Evolutionary conservation across 805 yeast species (phyloP), one percentile per base, ranked within the genome.

Genomic region (Candida andamanensis): DNA sequence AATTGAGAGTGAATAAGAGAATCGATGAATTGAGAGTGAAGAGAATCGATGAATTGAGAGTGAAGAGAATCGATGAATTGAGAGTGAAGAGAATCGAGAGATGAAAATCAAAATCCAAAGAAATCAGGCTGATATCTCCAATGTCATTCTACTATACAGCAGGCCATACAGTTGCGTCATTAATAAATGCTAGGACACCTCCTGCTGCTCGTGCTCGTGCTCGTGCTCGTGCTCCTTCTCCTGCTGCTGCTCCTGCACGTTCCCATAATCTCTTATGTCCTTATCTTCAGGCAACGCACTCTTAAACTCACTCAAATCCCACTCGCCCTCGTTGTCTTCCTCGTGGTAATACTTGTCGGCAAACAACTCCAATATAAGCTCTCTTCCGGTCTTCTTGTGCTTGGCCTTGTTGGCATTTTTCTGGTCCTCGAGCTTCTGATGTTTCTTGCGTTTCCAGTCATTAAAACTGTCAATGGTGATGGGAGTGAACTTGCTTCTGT

Each of bases 381-480:
- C 89, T 54, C 72, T 76, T 44, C 95, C 95, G 6, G 80, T 72
- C 65, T 72, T 54, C 69, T 76, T 24, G 63, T 69, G 9, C 40
- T 37, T 39, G 46, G 50, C 39, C 47, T 56, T 30, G 50, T 55
- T 40, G 47, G 55, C 38, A 36, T 50, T 58, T 20, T 53, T 58
- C 35, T 55, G 55, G 39, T 60, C 63, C 26, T 68, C 62, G 60
- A 69, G 79, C 56, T 74, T 73, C 37, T 73, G 73, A 39, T 63
- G 61, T 46, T 86, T 87, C 39, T 76, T 74, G 44, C 61, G 54
- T 62, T 89, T 87, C 97, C 98, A 92, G 49, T 72, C 73, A 19
- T 71, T 71, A 56, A 92, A 92, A 11, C 89, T 57, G 37, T 81
- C 87, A 16, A 76, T 63, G 1, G 94, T 89, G 41, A 94, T 86